Evolutionary conservation across 352 stramenopile species (phyloP), one percentile per base, ranked within the genome.

Genomic region (Phytopythium sindhum): DNA sequence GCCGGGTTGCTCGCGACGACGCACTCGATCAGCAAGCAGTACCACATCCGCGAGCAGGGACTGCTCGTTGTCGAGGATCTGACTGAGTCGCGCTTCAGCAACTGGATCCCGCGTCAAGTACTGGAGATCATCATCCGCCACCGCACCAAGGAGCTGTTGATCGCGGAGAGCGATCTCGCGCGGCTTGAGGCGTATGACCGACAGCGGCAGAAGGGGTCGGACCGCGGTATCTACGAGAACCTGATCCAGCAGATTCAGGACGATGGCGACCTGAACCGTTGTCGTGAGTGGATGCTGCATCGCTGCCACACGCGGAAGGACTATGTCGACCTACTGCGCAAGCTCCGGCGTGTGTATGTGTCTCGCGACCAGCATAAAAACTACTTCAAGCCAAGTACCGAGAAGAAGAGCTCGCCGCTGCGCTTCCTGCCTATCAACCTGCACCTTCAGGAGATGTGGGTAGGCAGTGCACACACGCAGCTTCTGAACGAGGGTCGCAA

Each of bases 211-310:
- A 93, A 94, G 64, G 85, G 84, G 4, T 89, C 80, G 1, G 84
- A 92, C 50, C 80, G 87, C 51, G 83, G 84, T 28, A 91, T 95
- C 29, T 95, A 95, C 63, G 87, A 93, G 68, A 95, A 95, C 63
- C 61, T 95, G 64, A 93, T 94, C 56, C 81, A 95, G 65, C 87
- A 95, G 63, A 95, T 95, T 50, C 87, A 95, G 63, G 84, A 93
- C 50, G 87, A 95, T 35, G 87, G 85, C 24, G 87, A 95, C 51
- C 64, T 93, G 37, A 90, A 81, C 47, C 85, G 84, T 10, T 95
- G 87, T 59, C 85, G 87, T 1, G 87, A 95, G 58, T 95, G 87
- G 87, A 93, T 92, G 84, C 63, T 87, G 21, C 78, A 83, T n/a
- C 73, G 87, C 7, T 87, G 78, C 28, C 63, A 85, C 21, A 64